Base-by-base conservation (phyloP, 805 yeast species). In the Pichia phayaonensis region DNA sequence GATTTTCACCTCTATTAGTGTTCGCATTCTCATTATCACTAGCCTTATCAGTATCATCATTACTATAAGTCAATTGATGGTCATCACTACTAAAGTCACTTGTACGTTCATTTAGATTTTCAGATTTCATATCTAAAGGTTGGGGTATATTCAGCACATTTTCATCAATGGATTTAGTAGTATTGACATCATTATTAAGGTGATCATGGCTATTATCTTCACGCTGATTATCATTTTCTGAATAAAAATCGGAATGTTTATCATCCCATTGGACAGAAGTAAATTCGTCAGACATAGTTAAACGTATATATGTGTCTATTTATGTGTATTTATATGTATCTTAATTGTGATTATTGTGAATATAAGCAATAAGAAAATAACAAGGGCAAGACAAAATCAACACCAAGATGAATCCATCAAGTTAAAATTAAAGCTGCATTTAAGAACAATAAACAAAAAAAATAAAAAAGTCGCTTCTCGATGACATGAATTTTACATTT, bases 231-330 rank as follows among this genome's bases (percentile, higher is more conserved):
- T 34, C n/a, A 16, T 16, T 34, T 3, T 34, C 20, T 34, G n/a
- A 5, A 34, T 34, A 3, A n/a, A n/a, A 34, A 16, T 34, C 38
- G 10, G 38, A 34, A 8, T 45, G 36, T 2, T 43, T 36, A n/a
- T 46, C 23, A 57, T 78, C 82, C 81, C 80, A 78, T 57, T 74
- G 79, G 45, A 78, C 76, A 27, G 83, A 78, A 1, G 81, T 76
- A 59, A 78, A 78, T 56, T 77, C 77, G 55, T 77, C 81, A 46
- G 59, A 43, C 69, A 66, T 66, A 10, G 5, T 40, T n/a, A 8
- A 34, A n/a, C 3, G 31, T 29, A 29, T 29, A 29, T 29, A 8
- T 29, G 8, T 34, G 20, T 16, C 11, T 34, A 34, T 2, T 16
- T 34, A 34, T 16, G 8, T 16, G 10, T 34, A n/a, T 34, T 34